Conservation (phyloP, 495 filamentous ascomycete species). For the Parathielavia hyrcaniae region DNA sequence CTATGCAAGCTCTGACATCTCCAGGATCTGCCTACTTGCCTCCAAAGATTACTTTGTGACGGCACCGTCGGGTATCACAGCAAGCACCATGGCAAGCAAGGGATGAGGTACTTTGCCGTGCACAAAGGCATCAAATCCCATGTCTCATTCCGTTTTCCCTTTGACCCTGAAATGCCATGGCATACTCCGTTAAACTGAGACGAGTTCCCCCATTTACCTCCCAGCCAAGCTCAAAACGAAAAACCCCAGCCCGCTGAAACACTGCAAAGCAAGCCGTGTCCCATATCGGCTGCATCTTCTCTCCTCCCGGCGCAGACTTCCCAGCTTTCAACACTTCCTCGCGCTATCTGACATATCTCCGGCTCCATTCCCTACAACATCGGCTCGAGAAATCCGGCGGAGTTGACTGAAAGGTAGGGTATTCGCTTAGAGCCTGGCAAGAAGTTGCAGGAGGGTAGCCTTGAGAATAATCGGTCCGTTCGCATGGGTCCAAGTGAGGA, state of each 20-base stretch:
- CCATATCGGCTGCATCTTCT: conserved; percentile 5
- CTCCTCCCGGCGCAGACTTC: conserved; percentile 1
- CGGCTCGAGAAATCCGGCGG: background rate
- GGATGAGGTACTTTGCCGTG: background rate
- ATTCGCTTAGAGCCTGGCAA: background rate
- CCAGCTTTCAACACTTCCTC: background rate
- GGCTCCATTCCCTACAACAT: conserved; percentile 7
- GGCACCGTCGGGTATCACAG: background rate
- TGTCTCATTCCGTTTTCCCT: conserved; percentile 21
- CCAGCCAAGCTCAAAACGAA: conserved; percentile 19
- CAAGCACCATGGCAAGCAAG: background rate
- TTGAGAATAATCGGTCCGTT: conserved; percentile 7
- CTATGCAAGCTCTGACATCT: no score
- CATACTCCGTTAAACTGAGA: conserved; percentile 19
- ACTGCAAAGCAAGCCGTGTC: conserved; percentile 7
- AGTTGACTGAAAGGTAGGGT: conserved; percentile 3
- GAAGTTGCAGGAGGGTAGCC: conserved; percentile 17
- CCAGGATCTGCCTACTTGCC: no score
- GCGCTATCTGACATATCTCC: conserved; percentile 4
- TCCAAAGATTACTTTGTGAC: background rate
- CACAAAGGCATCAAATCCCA: conserved; percentile 12
- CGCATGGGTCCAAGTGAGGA: conserved; percentile 30
- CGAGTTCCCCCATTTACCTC: conserved; percentile 16
- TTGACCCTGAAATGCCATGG: conserved; percentile 27
- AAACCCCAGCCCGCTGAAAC: conserved; percentile 14